A percentile compares a stretch with the other conserved stretches of the same genome.
These are phyloP conservation scores for Phyllosticta ampelicida DNA, from an alignment of 2,329 filamentous ascomycete species.

Conservation along the genomic window DNA sequence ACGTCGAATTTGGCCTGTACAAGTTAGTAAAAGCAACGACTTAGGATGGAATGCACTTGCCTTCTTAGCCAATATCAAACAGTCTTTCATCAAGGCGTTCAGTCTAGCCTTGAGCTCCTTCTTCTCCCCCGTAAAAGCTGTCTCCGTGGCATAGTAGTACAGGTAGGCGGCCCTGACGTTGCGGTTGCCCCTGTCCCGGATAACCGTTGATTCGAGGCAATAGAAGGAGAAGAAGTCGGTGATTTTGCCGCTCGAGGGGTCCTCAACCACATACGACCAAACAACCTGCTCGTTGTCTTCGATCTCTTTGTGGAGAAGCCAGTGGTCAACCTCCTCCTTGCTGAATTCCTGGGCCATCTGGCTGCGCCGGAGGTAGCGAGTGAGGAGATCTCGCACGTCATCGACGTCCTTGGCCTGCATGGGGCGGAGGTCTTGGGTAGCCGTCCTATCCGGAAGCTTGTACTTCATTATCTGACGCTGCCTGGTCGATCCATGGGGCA, in stretches of 20 bases:
- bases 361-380: constrained; percentile 67
- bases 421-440: constrained; percentile 62
- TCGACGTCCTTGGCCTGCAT: constrained; percentile 74
- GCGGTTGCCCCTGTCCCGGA: constrained; percentile 66
- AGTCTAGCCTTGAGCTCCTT: constrained; percentile 65
- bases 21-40: background rate
- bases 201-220: constrained; percentile 83
- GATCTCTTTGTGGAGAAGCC: constrained; percentile 65
- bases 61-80: constrained; percentile 77
- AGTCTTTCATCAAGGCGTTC: constrained; percentile 71
- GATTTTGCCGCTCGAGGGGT: constrained; percentile 60
- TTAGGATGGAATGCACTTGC: constrained; percentile 22
- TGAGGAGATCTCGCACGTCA: constrained; percentile 61
- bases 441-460: constrained; percentile 62
- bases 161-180: constrained; percentile 85
- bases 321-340: constrained; percentile 74
- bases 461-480: constrained; percentile 79
- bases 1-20: constrained; percentile 70
- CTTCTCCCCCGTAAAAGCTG: constrained; percentile 18
- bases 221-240: constrained; percentile 98
- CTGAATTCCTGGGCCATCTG: constrained; percentile 76
- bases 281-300: constrained; percentile 59
- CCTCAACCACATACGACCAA: constrained; percentile 84
- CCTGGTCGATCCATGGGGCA: constrained; percentile 75
- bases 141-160: constrained; percentile 74